Base-by-base conservation (phyloP, 2,329 filamentous ascomycete genomes). In the Onygenales sp. region DNA sequence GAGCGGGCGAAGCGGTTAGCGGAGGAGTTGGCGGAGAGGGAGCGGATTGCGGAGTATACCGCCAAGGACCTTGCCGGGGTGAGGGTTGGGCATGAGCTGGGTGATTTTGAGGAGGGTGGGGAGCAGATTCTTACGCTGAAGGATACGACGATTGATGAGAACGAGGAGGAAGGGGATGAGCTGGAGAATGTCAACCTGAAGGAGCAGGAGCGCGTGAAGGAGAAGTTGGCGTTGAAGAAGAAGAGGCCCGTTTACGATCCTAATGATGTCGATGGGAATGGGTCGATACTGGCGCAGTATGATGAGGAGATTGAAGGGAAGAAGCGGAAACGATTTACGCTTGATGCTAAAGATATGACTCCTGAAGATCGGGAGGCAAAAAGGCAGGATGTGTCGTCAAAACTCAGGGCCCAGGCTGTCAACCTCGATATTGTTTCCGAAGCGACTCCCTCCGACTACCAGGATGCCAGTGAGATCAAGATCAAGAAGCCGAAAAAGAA, bases 71-170 rank as follows among this genome's bases (percentile, higher is more conserved):
- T 97, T 48, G 86, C 89, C 0, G 93, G 92, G 39, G 84, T 98
- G 62, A 93, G 89, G 67, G 92, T 98, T 51, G 91, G 85, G 4
- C 93, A 98, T 67, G 89, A 95, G 66, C 72, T 91, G 55, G 82
- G 81, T 4, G 81, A 87, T 21, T 92, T 98, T 58, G 89, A 89
- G 51, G 86, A 82, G 14, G 77, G 65, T 2, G 84, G 88, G 55
- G 91, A 95, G 55, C 90, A 97, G 66, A 83, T 98, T 35, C 76
- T 98, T 51, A 96, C 92, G 0, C 79, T 98, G n/a, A 96, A 95
- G 66, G 93, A 98, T 70, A 82, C 87, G 1, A 89, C 87, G 1
- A 89, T 98, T 52, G 82, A 90, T 48, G 83, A 88, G 55, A 85
- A 87, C 35, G 88, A 92, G 54, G 90, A 89, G 32, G 87, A 90